phyloP scores from a whole-genome alignment of 768 basidiomycete genomes.

The Boletus rex-veris region DNA sequence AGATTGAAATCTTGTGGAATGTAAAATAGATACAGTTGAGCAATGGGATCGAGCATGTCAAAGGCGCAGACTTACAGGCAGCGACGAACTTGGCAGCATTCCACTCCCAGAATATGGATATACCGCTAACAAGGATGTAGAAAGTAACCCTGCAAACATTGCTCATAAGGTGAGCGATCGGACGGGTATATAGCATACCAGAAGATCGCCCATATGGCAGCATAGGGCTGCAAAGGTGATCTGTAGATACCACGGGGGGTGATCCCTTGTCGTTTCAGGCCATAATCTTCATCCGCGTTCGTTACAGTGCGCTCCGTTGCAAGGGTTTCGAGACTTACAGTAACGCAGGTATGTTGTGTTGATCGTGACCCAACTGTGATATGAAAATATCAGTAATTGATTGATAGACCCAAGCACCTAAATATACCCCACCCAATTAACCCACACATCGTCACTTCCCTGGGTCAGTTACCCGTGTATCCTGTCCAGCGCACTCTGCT shows the following conservation, averaged over 20 bases:
- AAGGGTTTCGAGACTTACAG: constrained; percentile 39
- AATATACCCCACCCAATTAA: constrained; percentile 41
- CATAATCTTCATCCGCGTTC: constrained; percentile 7
- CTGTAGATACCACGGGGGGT: constrained; percentile 61
- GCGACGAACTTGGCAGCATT: constrained; percentile 47
- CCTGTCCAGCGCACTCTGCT: background rate
- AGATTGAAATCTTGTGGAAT: constrained; percentile 36
- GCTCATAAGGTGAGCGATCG: background rate
- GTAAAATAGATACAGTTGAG: background rate
- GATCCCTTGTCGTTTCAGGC: constrained; percentile 39
- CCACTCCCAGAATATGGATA: constrained; percentile 63
- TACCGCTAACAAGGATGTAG: constrained; percentile 57
- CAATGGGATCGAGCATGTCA: background rate
- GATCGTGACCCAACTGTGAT: constrained; percentile 60
- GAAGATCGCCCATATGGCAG: constrained; percentile 67
- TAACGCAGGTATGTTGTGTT: constrained; percentile 72
- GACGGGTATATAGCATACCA: constrained; percentile 45
- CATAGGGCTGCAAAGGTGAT: constrained; percentile 59
- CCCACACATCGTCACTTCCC: constrained; percentile 52
- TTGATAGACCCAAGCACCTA: constrained; percentile 31
- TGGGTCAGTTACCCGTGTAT: background rate
- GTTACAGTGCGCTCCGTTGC: constrained; percentile 33
- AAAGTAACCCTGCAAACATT: constrained; percentile 29
- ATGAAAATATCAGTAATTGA: constrained; percentile 43
- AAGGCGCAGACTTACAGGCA: constrained; percentile 33